Conservation (phyloP, 2,329 filamentous ascomycete species). For the Trichoderma lentiforme region DNA sequence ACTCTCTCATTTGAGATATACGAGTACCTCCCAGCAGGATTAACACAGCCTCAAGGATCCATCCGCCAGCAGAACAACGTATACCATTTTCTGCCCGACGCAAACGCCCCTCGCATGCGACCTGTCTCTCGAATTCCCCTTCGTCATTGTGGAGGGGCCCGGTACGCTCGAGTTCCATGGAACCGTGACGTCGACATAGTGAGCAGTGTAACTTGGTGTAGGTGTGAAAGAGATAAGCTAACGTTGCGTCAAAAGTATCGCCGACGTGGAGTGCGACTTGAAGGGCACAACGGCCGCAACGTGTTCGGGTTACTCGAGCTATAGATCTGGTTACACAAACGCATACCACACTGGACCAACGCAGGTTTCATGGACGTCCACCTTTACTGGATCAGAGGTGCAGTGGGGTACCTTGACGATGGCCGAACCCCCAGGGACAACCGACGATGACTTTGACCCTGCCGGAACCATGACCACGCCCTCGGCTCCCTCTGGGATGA, state of each 20-base stretch:
- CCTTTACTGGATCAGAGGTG: slow-evolving; percentile 40
- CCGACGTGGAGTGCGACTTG: slow-evolving; percentile 43
- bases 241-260: slow-evolving; percentile 38
- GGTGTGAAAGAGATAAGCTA: slow-evolving; percentile 2
- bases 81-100: slow-evolving; percentile 48
- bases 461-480: slow-evolving; percentile 23
- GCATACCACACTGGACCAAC: slow-evolving; percentile 42
- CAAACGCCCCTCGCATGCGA: slow-evolving; percentile 41
- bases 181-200: slow-evolving; percentile 43
- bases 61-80: slow-evolving; percentile 38
- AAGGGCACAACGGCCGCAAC: slow-evolving; percentile 42
- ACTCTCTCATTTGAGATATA: background rate
- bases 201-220: slow-evolving; percentile 22
- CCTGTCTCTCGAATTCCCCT: slow-evolving; percentile 45
- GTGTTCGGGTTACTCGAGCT: slow-evolving; percentile 49
- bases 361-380: slow-evolving; percentile 44
- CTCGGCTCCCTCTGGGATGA: slow-evolving; percentile 17
- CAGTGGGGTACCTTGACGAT: slow-evolving; percentile 46
- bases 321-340: slow-evolving; percentile 37
- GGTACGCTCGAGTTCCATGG: slow-evolving; percentile 44
- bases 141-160: slow-evolving; percentile 45
- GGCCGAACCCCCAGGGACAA: slow-evolving; percentile 34
- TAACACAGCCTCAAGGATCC: slow-evolving; percentile 31
- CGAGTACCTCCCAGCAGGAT: background rate
- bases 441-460: slow-evolving; percentile 28